These are phyloP conservation scores for Saksenaea vasiformis DNA, from an alignment of 371 early-diverging fungal genomes.

Conservation along the genomic window DNA sequence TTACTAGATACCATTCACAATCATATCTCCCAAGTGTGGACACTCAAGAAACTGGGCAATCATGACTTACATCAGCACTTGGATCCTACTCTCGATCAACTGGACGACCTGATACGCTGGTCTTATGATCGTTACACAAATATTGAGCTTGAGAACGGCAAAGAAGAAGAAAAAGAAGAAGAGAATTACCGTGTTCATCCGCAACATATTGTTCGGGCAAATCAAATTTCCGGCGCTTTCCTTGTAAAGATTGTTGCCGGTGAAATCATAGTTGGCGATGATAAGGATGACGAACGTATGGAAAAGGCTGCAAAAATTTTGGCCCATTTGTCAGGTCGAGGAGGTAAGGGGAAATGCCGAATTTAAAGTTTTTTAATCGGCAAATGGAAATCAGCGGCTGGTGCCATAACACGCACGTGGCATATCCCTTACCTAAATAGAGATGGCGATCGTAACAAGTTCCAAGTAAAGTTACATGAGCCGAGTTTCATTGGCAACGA, in stretches of 20 bases:
- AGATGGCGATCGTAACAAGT: constrained; percentile 26
- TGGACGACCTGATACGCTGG: constrained; percentile 33
- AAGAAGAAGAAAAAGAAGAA: constrained; percentile 22
- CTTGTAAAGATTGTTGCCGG: constrained; percentile 35
- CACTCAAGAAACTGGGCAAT: constrained; percentile 2
- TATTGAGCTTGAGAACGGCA: constrained; percentile 22
- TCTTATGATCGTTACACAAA: constrained; percentile 39
- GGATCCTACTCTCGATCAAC: constrained; percentile 17
- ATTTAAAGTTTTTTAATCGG: neutral
- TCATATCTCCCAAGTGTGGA: constrained; percentile 3
- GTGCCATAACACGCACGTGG: constrained; percentile 52
- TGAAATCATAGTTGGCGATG: constrained; percentile 24
- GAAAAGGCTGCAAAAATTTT: constrained; percentile 39
- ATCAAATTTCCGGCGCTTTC: constrained; percentile 14
- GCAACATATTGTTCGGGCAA: constrained; percentile 29
- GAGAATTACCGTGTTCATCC: constrained; percentile 20
- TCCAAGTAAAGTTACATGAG: constrained; percentile 39
- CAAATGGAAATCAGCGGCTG: constrained; percentile 31
- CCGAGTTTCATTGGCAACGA: constrained; percentile 50
- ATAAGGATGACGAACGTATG: constrained; percentile 32
- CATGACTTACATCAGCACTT: neutral
- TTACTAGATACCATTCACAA: constrained; percentile 18
- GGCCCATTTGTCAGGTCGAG: constrained; percentile 52
- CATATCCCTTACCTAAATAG: constrained; percentile 42
- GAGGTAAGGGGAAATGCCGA: constrained; percentile 27